Conservation (phyloP, 345 rosid species). For the Syzygium aromaticum region DNA sequence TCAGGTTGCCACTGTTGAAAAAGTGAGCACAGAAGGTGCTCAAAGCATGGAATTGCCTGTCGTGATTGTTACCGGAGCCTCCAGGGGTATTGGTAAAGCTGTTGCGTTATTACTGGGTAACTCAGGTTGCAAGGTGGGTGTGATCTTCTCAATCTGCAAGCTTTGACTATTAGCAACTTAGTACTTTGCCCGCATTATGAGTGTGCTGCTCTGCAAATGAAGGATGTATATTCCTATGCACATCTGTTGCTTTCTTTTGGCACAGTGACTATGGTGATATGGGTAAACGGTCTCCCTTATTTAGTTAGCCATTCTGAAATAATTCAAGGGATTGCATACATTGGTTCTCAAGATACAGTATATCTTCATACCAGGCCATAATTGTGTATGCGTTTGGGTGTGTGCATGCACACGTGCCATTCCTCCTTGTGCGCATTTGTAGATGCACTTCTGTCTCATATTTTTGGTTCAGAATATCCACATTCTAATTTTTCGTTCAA, state of each 20-base stretch:
- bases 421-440: neutral
- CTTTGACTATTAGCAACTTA: neutral
- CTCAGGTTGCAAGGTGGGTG: conserved; percentile 61
- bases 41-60: conserved; percentile 63
- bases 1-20: conserved; percentile 56
- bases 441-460: neutral
- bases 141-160: neutral
- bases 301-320: neutral
- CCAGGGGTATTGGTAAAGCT: conserved; percentile 96
- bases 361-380: neutral
- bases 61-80: conserved; percentile 88
- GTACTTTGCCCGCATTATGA: neutral
- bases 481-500: neutral
- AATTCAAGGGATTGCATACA: neutral
- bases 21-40: conserved; percentile 26
- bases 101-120: conserved; percentile 83
- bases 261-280: neutral
- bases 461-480: neutral
- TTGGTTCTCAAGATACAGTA: neutral
- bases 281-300: neutral
- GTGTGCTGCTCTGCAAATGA: neutral
- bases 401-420: neutral
- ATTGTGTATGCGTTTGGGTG: neutral
- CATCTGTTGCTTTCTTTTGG: neutral
- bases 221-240: neutral